Evolutionary conservation across 495 filamentous ascomycete species (phyloP).

Genomic region (Parathielavia appendiculata): DNA sequence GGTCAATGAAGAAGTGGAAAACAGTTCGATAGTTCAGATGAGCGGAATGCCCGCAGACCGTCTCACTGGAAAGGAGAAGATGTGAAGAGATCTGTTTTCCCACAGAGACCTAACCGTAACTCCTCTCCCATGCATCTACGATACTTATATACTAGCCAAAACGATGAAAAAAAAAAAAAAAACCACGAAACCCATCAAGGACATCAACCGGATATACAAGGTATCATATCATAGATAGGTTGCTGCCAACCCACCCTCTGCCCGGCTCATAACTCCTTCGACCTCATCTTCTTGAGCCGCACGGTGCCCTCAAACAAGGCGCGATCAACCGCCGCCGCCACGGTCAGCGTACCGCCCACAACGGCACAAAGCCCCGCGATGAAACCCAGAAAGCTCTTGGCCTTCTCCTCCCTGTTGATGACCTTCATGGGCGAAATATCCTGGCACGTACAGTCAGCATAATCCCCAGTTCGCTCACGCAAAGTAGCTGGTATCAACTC

Average conservation of each 20-base stretch:
- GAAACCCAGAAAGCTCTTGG: slow-evolving; percentile 85
- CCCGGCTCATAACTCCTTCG: slow-evolving; percentile 42
- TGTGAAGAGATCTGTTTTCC: background rate
- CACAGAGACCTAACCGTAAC: slow-evolving; percentile 3
- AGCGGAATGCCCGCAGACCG: too few relatives aligned
- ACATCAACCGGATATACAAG: background rate
- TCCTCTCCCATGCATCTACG: slow-evolving; percentile 15
- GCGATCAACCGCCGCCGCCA: slow-evolving; percentile 88
- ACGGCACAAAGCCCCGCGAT: slow-evolving; percentile 90
- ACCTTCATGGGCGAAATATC: slow-evolving; percentile 99
- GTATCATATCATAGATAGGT: slow-evolving; percentile 15
- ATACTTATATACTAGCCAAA: slow-evolving; percentile 12
- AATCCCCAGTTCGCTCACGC: background rate
- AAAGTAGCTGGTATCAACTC: slow-evolving; percentile 31
- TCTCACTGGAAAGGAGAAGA: background rate
- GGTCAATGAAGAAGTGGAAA: background rate
- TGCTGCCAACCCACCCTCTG: background rate
- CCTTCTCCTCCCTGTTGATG: slow-evolving; percentile 86
- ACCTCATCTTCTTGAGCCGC: slow-evolving; percentile 80
- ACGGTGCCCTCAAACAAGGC: slow-evolving; percentile 83
- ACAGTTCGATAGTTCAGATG: background rate
- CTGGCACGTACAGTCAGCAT: slow-evolving; percentile 35
- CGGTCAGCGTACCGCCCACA: slow-evolving; percentile 90
- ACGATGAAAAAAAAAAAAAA: background rate
- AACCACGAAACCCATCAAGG: background rate